phyloP scores from a whole-genome alignment of 441 rosid species.

The California macrophylla region DNA sequence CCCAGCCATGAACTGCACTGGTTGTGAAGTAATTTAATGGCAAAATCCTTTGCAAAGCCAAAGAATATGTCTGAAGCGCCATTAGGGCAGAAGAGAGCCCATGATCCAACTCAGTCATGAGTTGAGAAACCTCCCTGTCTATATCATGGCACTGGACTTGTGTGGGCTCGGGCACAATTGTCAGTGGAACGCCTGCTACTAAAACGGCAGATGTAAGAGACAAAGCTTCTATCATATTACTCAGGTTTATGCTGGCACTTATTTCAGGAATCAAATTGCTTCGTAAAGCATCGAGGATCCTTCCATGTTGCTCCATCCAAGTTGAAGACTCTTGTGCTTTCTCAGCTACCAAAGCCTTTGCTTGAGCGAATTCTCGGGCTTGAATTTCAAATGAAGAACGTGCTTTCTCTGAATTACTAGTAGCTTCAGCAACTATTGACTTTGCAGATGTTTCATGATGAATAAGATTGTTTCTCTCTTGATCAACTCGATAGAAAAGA shows the following conservation, averaged over 20 bases:
- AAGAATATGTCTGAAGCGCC: constrained; percentile 65
- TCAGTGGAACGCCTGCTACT: constrained; percentile 79
- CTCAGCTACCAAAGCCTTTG: constrained; percentile 60
- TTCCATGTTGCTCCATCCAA: constrained; percentile 91
- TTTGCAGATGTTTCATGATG: constrained; percentile 81
- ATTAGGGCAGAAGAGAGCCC: constrained; percentile 65
- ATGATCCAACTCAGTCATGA: constrained; percentile 59
- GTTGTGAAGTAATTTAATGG: constrained; percentile 83
- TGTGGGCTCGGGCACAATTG: constrained; percentile 97
- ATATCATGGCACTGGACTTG: constrained; percentile 81
- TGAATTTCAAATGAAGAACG: constrained; percentile 66
- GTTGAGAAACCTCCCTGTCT: constrained; percentile 76
- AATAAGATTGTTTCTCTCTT: constrained; percentile 71
- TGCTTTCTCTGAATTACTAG: constrained; percentile 54
- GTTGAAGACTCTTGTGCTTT: constrained; percentile 83
- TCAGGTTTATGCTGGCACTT: constrained; percentile 39
- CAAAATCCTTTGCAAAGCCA: constrained; percentile 76
- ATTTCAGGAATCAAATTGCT: constrained; percentile 68
- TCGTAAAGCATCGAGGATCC: constrained; percentile 73
- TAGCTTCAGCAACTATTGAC: constrained; percentile 80
- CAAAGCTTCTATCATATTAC: constrained; percentile 42
- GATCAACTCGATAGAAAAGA: constrained; percentile 67
- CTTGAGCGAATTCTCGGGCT: constrained; percentile 79
- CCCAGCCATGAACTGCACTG: constrained; percentile 80
- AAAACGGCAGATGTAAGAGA: constrained; percentile 86